These are phyloP conservation scores for Hygrophorus russula DNA, from an alignment of 768 basidiomycete genomes.

Conservation along the genomic window DNA sequence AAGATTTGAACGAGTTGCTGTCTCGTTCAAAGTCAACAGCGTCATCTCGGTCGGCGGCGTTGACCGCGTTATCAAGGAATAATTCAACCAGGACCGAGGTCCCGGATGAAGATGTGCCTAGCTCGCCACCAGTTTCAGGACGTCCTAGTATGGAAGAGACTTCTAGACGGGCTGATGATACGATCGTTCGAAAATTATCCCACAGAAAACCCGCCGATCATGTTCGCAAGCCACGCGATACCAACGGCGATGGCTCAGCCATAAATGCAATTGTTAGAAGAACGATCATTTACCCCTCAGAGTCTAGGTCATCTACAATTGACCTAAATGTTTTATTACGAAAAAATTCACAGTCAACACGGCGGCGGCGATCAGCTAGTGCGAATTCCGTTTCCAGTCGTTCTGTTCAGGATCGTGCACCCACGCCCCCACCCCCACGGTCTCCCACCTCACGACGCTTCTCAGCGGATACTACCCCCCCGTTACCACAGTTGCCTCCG, in stretches of 20 bases:
- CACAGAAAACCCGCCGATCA: constrained; percentile 23
- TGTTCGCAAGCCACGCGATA: constrained; percentile 29
- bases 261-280: constrained; percentile 54
- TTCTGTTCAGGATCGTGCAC: constrained; percentile 71
- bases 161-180: constrained; percentile 14
- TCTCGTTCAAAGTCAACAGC: constrained; percentile 50
- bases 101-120: constrained; percentile 15
- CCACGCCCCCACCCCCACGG: constrained; percentile 77
- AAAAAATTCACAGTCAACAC: constrained; percentile 33
- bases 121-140: constrained; percentile 10
- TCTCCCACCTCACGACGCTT: constrained; percentile 44
- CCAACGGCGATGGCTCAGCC: constrained; percentile 20
- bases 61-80: constrained; percentile 31
- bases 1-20: constrained; percentile 61
- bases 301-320: constrained; percentile 42
- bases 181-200: constrained; percentile 24
- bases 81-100: constrained; percentile 24
- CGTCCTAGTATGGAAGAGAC: constrained; percentile 14
- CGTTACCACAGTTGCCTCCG: constrained; percentile 52
- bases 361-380: constrained; percentile 52
- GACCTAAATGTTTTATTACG: constrained; percentile 45
- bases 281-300: constrained; percentile 72
- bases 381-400: constrained; percentile 49
- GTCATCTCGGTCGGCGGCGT: constrained; percentile 41
- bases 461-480: constrained; percentile 56